phyloP scores from a whole-genome alignment of 371 early-diverging fungal genomes.

The Mucor circinelloides region DNA sequence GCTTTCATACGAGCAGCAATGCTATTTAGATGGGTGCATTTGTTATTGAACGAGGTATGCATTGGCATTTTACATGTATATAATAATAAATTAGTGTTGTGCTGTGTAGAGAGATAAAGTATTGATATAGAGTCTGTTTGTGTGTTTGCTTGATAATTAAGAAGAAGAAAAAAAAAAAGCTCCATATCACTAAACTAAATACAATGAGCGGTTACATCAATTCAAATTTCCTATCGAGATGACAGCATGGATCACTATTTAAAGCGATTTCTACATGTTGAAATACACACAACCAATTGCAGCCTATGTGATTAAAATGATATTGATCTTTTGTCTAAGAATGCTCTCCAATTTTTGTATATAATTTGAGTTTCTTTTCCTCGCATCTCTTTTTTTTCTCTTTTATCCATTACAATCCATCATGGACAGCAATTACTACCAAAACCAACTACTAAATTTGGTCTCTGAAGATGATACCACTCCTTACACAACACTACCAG shows the following conservation, averaged over 20 bases:
- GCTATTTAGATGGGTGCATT: slow-evolving; percentile 35
- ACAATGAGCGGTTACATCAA: not conserved
- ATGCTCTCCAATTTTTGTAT: not conserved
- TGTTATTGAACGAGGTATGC: slow-evolving; percentile 50
- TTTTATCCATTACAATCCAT: too few relatives aligned
- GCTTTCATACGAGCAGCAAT: not conserved
- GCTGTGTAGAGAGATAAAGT: not conserved
- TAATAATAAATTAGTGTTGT: not conserved
- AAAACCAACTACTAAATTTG: not conserved
- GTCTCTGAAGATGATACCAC: not conserved
- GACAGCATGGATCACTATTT: not conserved
- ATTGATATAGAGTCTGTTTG: not conserved
- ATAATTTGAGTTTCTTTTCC: not conserved
- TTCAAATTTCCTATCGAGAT: not conserved
- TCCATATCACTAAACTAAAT: not conserved
- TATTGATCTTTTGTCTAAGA: slow-evolving; percentile 18
- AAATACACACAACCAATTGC: not conserved
- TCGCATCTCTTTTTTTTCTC: not conserved
- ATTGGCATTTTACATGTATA: slow-evolving; percentile 1
- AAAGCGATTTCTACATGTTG: not conserved
- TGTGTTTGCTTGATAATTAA: not conserved
- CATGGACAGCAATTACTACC: slow-evolving; percentile 3
- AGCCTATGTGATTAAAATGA: not conserved
- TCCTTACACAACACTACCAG: not conserved
- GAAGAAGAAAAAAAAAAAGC: not conserved